These are phyloP conservation scores for Talaromyces adpressus DNA, from an alignment of 495 filamentous ascomycete species.

Conservation along the genomic window DNA sequence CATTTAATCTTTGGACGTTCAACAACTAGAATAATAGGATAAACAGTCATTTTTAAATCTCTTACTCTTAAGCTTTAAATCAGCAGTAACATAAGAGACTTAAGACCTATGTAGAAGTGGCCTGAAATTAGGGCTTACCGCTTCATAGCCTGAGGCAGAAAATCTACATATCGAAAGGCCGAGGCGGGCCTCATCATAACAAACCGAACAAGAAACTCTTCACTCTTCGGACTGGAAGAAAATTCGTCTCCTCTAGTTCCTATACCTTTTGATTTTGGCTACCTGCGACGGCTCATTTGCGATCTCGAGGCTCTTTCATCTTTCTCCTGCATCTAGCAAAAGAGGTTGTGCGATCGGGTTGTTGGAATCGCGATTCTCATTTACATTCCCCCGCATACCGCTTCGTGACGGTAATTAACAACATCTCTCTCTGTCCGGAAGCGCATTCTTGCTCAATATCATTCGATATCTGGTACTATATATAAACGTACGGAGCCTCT, in stretches of 20 bases:
- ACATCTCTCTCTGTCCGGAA: background rate
- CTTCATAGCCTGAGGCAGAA: background rate
- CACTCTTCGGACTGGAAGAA: background rate
- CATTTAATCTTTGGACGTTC: too few species aligned
- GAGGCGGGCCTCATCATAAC: background rate
- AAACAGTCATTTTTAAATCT: too few species aligned
- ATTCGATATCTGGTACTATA: background rate
- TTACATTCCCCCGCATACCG: background rate
- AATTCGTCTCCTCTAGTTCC: background rate
- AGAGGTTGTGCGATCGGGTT: background rate
- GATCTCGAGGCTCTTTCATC: too few species aligned
- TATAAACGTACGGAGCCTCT: background rate
- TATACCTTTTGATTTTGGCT: background rate
- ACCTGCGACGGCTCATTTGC: too few species aligned
- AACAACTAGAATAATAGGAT: too few species aligned
- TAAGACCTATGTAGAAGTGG: background rate
- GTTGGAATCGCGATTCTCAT: background rate
- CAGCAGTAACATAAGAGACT: too few species aligned
- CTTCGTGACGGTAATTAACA: background rate
- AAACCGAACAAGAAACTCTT: background rate
- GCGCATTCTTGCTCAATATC: background rate
- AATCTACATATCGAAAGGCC: background rate
- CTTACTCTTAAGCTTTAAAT: too few species aligned
- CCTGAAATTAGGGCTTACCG: background rate
- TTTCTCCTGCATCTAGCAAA: background rate